phyloP scores from a whole-genome alignment of 2,329 filamentous ascomycete genomes.

The Claviceps digitariae region DNA sequence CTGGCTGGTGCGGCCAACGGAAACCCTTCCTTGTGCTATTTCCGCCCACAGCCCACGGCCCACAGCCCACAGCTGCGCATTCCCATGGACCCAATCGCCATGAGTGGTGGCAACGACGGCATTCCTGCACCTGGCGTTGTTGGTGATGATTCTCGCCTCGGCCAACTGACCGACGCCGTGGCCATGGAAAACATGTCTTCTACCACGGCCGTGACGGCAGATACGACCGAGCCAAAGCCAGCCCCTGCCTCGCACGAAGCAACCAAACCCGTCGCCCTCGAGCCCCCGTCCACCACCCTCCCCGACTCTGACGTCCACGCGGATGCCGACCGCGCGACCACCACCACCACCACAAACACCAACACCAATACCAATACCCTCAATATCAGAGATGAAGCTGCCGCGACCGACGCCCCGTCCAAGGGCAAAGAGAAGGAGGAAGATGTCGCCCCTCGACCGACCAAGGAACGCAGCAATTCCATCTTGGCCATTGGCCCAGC shows the following conservation, averaged over 20 bases:
- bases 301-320: conserved; percentile 4
- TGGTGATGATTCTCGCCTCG: conserved; percentile 17
- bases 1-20: not conserved
- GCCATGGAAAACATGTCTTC: conserved; percentile 22
- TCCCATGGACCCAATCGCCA: conserved; percentile 18
- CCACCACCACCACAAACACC: not conserved
- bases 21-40: not conserved
- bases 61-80: conserved; percentile 5
- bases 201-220: conserved; percentile 4
- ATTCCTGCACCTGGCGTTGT: conserved; percentile 5
- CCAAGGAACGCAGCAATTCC: conserved; percentile 20
- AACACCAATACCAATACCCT: not conserved
- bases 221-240: conserved; percentile 8
- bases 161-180: conserved; percentile 24
- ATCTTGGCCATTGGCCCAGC: conserved; percentile 30
- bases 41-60: conserved; percentile 3
- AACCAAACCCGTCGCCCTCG: conserved; percentile 7
- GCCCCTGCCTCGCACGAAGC: conserved; percentile 9
- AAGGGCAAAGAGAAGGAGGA: conserved; percentile 23
- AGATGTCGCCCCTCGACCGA: conserved; percentile 13
- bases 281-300: conserved; percentile 7
- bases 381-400: conserved; percentile 9
- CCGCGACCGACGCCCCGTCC: conserved; percentile 8
- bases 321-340: conserved; percentile 5
- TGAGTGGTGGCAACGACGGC: conserved; percentile 16